phyloP scores from a whole-genome alignment of 495 filamentous ascomycete genomes.

The Tirmania nivea region DNA sequence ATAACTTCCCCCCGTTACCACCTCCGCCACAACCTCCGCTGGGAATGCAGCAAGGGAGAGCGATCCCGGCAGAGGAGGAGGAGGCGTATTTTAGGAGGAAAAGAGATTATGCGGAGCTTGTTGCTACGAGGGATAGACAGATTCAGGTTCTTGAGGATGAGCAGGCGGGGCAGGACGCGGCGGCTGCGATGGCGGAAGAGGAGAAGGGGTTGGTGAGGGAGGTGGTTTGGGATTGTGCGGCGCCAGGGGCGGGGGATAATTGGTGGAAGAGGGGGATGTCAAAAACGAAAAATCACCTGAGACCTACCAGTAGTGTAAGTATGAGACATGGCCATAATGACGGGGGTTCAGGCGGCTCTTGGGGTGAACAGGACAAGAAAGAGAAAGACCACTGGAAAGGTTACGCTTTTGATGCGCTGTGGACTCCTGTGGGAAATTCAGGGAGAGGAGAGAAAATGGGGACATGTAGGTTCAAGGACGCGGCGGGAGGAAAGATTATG shows the following conservation, averaged over 20 bases:
- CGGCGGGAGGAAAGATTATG: slow-evolving; percentile 11
- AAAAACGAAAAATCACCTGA: no score
- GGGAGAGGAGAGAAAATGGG: slow-evolving; percentile 1
- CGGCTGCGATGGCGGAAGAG: not conserved
- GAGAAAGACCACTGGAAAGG: slow-evolving; percentile 14
- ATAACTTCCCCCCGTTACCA: not conserved
- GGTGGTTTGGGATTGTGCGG: not conserved
- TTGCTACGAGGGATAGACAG: not conserved
- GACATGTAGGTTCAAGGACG: slow-evolving; percentile 17
- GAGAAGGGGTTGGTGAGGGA: not conserved
- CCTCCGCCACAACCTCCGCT: not conserved
- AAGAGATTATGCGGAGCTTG: not conserved
- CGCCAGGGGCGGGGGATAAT: not conserved
- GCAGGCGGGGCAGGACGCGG: not conserved
- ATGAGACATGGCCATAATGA: not conserved
- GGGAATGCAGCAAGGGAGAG: not conserved
- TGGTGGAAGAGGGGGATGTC: not conserved
- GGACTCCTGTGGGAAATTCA: slow-evolving; percentile 3
- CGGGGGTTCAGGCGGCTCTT: not conserved
- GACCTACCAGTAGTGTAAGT: not conserved
- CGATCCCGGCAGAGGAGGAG: not conserved
- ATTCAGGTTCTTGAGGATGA: not conserved
- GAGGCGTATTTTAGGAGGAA: not conserved
- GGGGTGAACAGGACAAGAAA: not conserved
- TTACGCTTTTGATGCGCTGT: slow-evolving; percentile 13